Conservation (phyloP, 305 asterid species). For the Fraxinus nigra region DNA sequence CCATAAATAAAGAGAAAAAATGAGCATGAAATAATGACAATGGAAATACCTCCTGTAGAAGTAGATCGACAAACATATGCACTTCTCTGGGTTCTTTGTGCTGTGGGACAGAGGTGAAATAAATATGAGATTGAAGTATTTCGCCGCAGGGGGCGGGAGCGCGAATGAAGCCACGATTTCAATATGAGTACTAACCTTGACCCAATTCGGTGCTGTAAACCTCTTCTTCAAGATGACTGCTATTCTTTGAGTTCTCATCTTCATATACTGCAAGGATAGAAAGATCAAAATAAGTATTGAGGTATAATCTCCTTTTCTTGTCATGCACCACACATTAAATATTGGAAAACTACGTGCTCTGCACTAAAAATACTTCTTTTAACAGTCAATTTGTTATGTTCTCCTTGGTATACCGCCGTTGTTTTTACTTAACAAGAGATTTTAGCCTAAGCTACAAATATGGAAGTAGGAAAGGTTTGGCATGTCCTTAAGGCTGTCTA, state of each 20-base stretch:
- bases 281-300: neutral
- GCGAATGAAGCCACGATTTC: neutral
- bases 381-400: neutral
- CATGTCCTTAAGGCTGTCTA: neutral
- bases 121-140: slow-evolving; percentile 5
- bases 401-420: neutral
- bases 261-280: slow-evolving; percentile 66
- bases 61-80: slow-evolving; percentile 94
- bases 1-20: neutral
- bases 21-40: neutral
- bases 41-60: slow-evolving; percentile 40
- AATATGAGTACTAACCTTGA: slow-evolving; percentile 45
- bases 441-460: neutral
- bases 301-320: neutral
- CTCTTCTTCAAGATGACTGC: slow-evolving; percentile 76
- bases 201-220: slow-evolving; percentile 92
- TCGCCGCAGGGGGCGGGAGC: neutral
- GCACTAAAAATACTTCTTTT: neutral
- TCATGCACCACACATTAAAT: slow-evolving; percentile 16
- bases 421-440: neutral
- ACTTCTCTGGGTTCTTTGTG: slow-evolving; percentile 99
- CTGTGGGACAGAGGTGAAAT: slow-evolving; percentile 32
- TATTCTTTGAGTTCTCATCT: slow-evolving; percentile 75
- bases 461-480: neutral
- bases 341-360: neutral